Base-by-base conservation (phyloP, 1,284 basidiomycete species). In the Xerocomus nothofagi region DNA sequence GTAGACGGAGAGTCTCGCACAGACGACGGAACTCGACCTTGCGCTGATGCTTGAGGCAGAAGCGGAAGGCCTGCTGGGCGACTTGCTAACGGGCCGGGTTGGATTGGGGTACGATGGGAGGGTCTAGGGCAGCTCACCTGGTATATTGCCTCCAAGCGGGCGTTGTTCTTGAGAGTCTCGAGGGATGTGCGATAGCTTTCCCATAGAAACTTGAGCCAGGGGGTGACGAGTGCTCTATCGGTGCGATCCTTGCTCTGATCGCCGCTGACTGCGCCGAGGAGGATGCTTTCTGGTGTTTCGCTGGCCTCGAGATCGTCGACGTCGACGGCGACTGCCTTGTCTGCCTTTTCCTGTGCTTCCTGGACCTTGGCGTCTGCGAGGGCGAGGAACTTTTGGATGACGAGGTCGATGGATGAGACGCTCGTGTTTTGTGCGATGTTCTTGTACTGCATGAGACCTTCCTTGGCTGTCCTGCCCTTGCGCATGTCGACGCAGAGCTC, bases 151-250 rank as follows among this genome's bases (percentile, higher is more conserved):
- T 99, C 97, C 49, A 99, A 74, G 39, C 96, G 80, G 37, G 94
- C 91, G 69, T 98, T 99, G 72, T 98, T 98, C 70, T 98, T 95
- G 60, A 98, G 78, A 9, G 95, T 96, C 76, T 99, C 97, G 51
- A 99, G 79, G 8, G 91, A 93, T 26, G 94, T 98, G 53, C 97
- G 86, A 71, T 98, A 98, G 57, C 93, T 93, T 78, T 99, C 96
- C 94, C 95, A 99, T 26, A 96, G 80, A 72, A 98, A 98, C 71
- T 97, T 96, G 69, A 99, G 86, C 86, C 94, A 98, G 2, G 97
- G 96, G 0, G 93, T 97, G 57, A 99, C 93, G 46, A 99, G 80
- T 21, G 93, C 90, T 50, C 97, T 78, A 73, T 99, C 96, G 38
- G 95, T 98, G 61, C 97, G 79, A 73, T 99, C 96, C 72, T 92